A percentile compares a stretch with the other conserved stretches of the same genome.
These are phyloP conservation scores for Mucor circinelloides DNA, from an alignment of 371 early-diverging fungal species.

Conservation along the genomic window DNA sequence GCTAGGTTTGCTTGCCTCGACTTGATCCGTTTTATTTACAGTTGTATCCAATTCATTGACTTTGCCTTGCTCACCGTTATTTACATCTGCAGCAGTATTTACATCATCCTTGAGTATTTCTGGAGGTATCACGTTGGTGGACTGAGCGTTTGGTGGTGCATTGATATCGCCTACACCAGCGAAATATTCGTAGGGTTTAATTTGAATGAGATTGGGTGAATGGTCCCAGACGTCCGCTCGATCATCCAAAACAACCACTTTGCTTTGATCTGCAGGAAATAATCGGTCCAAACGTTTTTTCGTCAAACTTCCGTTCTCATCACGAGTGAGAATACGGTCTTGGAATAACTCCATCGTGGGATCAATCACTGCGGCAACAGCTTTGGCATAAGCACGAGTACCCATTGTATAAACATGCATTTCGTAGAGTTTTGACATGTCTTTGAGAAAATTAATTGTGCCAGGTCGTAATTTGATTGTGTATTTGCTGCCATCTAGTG, in stretches of 20 bases:
- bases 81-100: background rate
- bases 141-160: constrained; percentile 39
- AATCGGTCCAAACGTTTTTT: constrained; percentile 88
- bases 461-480: constrained; percentile 88
- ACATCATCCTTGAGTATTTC: background rate
- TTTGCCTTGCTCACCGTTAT: background rate
- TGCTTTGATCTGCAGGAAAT: constrained; percentile 93
- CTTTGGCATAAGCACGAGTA: constrained; percentile 92
- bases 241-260: constrained; percentile 99
- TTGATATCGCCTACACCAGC: constrained; percentile 96
- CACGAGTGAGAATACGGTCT: constrained; percentile 93
- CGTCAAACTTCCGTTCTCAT: constrained; percentile 88
- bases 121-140: background rate
- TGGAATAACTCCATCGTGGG: constrained; percentile 80
- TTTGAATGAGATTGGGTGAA: constrained; percentile 87
- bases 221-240: constrained; percentile 97
- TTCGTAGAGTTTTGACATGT: constrained; percentile 78
- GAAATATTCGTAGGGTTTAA: constrained; percentile 92
- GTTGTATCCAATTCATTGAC: background rate
- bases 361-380: constrained; percentile 90
- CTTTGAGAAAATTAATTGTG: constrained; percentile 77
- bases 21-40: background rate
- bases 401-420: constrained; percentile 99
- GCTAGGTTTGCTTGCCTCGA: background rate
- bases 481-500: constrained; percentile 70